Evolutionary conservation across 1,139 yeast species (phyloP).

Genomic region (Pneumocystis carinii): DNA sequence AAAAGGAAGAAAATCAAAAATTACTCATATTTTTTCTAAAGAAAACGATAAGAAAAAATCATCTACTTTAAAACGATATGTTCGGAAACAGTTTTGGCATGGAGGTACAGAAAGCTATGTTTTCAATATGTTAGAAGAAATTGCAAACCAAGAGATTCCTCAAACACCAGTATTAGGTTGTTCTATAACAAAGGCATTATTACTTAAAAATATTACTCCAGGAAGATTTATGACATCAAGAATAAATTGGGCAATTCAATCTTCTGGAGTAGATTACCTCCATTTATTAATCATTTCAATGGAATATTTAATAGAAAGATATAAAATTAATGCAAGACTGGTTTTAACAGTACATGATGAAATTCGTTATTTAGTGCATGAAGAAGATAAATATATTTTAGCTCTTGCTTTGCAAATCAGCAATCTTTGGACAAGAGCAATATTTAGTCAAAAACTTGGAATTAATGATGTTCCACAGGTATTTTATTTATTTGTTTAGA

Average conservation of each 20-base stretch:
- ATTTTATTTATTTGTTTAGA: conserved; percentile 26
- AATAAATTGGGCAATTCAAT: conserved; percentile 95
- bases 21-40: neutral
- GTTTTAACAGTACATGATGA: conserved; percentile 92
- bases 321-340: conserved; percentile 60
- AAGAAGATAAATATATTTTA: conserved; percentile 56
- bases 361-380: conserved; percentile 61
- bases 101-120: conserved; percentile 93
- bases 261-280: conserved; percentile 92
- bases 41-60: conserved; percentile 21
- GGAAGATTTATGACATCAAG: conserved; percentile 71
- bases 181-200: conserved; percentile 75
- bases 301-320: conserved; percentile 61
- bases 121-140: conserved; percentile 73
- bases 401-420: conserved; percentile 78
- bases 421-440: conserved; percentile 90
- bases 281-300: conserved; percentile 74
- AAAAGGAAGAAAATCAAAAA: conserved; percentile 42
- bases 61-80: conserved; percentile 24
- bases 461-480: conserved; percentile 81
- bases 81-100: conserved; percentile 41
- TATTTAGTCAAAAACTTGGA: conserved; percentile 88
- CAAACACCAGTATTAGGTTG: conserved; percentile 88
- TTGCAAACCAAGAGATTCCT: conserved; percentile 75
- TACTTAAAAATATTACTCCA: conserved; percentile 46